Evolutionary conservation across 1,284 basidiomycete genomes (phyloP), one percentile per base, ranked within the genome.

Genomic region (Sporisorium exsertum): DNA sequence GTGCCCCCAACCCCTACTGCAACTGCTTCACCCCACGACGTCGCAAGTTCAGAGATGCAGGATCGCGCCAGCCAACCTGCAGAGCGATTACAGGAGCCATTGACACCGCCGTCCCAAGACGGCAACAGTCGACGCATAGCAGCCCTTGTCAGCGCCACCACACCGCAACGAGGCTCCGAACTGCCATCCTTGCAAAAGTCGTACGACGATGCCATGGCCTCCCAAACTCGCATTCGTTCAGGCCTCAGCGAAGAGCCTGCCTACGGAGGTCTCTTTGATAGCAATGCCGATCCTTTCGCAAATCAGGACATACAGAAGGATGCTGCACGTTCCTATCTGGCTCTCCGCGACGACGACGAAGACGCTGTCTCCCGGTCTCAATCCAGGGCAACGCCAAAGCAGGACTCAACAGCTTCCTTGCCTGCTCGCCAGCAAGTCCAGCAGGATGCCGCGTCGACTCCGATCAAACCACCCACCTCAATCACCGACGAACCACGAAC

Each of bases 261-360:
- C 2, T 64, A 49, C 20, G 65, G 62, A 18, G 66, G 58, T 18
- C 56, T 74, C 15, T 55, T 65, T 40, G 64, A 64, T 16, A 43
- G 53, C 24, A 33, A 33, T 22, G 40, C 47, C 35, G 13, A 50
- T 12, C 50, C 58, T 2, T 58, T 46, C 7, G 53, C 52, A 52
- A 24, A 22, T 8, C 54, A 32, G 26, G 37, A 32, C 50, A 53
- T 45, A 16, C 49, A 49, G 26, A 22, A 47, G 12, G 29, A 27
- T 18, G 15, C 42, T 1, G 46, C 47, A 1, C 57, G 55, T 16
- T 74, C 65, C 7, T 68, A 72, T 27, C 66, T 71, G 16, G 71
- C 72, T 37, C 45, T 78, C 16, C 54, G 53, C 12, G 72, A 71
- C 50, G 71, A 70, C 8, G 72, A 70, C 27, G 67, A 66, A 3